These are phyloP conservation scores for Pseudogymnoascus destructans DNA, from an alignment of 2,329 filamentous ascomycete genomes.

Conservation along the genomic window DNA sequence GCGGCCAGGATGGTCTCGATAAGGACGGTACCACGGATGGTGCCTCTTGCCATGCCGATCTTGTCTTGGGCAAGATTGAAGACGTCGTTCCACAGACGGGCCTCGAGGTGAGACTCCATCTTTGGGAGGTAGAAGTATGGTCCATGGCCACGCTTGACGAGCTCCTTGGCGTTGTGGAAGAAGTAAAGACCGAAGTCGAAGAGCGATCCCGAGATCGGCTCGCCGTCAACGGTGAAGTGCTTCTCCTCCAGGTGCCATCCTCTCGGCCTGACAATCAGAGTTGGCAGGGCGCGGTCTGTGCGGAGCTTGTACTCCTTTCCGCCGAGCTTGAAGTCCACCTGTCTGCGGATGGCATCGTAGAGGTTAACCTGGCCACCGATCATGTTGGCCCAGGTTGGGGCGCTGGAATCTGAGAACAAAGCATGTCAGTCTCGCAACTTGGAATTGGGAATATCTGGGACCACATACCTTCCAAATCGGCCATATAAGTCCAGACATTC, in stretches of 20 bases:
- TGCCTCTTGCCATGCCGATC: slow-evolving; percentile 77
- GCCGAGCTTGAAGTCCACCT: slow-evolving; percentile 93
- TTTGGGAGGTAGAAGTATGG: slow-evolving; percentile 98
- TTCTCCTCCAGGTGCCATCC: slow-evolving; percentile 99
- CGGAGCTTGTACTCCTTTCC: slow-evolving; percentile 95
- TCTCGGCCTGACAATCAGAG: slow-evolving; percentile 84
- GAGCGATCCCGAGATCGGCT: slow-evolving; percentile 80
- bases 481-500: slow-evolving; percentile 98
- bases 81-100: slow-evolving; percentile 92
- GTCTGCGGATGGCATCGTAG: slow-evolving; percentile 84
- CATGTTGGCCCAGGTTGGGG: slow-evolving; percentile 99
- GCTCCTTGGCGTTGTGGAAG: slow-evolving; percentile 91
- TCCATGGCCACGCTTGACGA: slow-evolving; percentile 69
- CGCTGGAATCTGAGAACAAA: slow-evolving; percentile 60
- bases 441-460: not conserved
- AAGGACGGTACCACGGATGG: slow-evolving; percentile 85
- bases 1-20: slow-evolving; percentile 97
- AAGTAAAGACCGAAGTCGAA: slow-evolving; percentile 99
- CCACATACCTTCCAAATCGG: slow-evolving; percentile 81
- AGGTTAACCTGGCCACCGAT: slow-evolving; percentile 96
- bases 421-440: not conserved
- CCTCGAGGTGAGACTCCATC: slow-evolving; percentile 96
- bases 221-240: slow-evolving; percentile 89
- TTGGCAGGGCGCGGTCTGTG: slow-evolving; percentile 74
- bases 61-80: slow-evolving; percentile 95